phyloP scores from a whole-genome alignment of 768 basidiomycete genomes.

The Boletus rubropictus region DNA sequence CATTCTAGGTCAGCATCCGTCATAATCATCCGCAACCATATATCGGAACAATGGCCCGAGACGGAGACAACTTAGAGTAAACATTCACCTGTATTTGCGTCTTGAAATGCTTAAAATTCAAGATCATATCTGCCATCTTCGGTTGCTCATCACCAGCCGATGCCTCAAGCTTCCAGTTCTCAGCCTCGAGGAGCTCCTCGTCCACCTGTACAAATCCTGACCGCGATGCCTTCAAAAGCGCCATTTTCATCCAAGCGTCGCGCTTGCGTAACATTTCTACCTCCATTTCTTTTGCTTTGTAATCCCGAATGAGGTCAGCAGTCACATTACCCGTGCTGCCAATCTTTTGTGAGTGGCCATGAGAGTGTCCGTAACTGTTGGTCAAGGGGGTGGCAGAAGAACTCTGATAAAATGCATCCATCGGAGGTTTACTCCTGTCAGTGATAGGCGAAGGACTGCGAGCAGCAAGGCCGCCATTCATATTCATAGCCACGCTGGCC shows the following conservation, averaged over 20 bases:
- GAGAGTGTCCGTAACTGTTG: slow-evolving; percentile 46
- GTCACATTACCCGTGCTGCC: slow-evolving; percentile 65
- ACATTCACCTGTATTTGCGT: slow-evolving; percentile 75
- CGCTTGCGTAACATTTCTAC: slow-evolving; percentile 70
- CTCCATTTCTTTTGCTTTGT: slow-evolving; percentile 79
- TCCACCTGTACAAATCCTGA: slow-evolving; percentile 71
- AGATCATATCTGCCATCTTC: slow-evolving; percentile 59
- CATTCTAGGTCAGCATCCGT: slow-evolving; percentile 9
- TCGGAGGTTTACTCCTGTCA: slow-evolving; percentile 50
- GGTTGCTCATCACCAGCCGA: slow-evolving; percentile 40
- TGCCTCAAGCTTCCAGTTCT: slow-evolving; percentile 30
- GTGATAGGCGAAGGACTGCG: slow-evolving; percentile 56
- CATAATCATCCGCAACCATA: background rate
- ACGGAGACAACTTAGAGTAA: background rate
- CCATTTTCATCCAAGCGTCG: slow-evolving; percentile 82
- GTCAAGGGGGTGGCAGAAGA: slow-evolving; percentile 39
- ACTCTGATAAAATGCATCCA: slow-evolving; percentile 54
- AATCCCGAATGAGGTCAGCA: slow-evolving; percentile 70
- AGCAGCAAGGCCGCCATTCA: slow-evolving; percentile 42
- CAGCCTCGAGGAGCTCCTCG: slow-evolving; percentile 41
- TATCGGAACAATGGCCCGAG: background rate
- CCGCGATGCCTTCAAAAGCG: slow-evolving; percentile 66
- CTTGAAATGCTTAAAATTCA: slow-evolving; percentile 84
- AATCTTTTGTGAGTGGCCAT: slow-evolving; percentile 31
- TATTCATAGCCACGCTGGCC: slow-evolving; percentile 47